Base-by-base conservation (phyloP, 768 basidiomycete genomes). In the Suillus hirtellus region DNA sequence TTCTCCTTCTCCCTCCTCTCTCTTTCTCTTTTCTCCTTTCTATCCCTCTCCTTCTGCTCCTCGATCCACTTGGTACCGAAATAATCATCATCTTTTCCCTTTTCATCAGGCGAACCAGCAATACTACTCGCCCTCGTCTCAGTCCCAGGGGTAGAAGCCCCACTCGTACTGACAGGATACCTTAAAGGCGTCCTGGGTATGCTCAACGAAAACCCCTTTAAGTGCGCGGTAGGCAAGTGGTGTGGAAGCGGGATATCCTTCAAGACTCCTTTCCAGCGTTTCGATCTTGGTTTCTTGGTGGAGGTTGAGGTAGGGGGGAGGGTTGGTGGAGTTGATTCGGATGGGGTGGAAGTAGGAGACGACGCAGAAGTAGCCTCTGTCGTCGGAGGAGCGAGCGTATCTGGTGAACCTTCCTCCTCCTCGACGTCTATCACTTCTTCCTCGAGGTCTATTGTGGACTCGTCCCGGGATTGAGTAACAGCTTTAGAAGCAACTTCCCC, bases 11-110 rank as follows among this genome's bases (percentile, higher is more conserved):
- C 72, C 61, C 52, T 69, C 21, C 65, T 68, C 64, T 75, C 69
- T 61, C 64, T 73, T 72, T 80, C 80, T 71, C 78, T 77, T 66
- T 73, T 77, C 59, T 75, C 75, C 65, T 71, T 75, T 70, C 75
- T 82, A 70, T 80, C 82, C 60, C 73, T 74, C 62, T 78, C 78
- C 73, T 74, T 76, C 55, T 69, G 72, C 61, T 67, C 69, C 10
- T 73, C 71, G 50, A 70, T n/a, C 47, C 68, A 69, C 58, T 76
- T 74, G 9, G 65, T 65, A 40, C 76, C 73, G 24, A 75, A 75
- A 44, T 76, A 76, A 21, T 72, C 15, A 9, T 14, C 24, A 10
- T 27, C 50, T 8, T 52, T 27, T 15, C 14, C 24, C 24, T 17
- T 50, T 5, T 52, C 50, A 17, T 52, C 50, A 2, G 50, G 50